Evolutionary conservation across 2,329 filamentous ascomycete genomes (phyloP).

Genomic region (Paecilomyces niveus): DNA sequence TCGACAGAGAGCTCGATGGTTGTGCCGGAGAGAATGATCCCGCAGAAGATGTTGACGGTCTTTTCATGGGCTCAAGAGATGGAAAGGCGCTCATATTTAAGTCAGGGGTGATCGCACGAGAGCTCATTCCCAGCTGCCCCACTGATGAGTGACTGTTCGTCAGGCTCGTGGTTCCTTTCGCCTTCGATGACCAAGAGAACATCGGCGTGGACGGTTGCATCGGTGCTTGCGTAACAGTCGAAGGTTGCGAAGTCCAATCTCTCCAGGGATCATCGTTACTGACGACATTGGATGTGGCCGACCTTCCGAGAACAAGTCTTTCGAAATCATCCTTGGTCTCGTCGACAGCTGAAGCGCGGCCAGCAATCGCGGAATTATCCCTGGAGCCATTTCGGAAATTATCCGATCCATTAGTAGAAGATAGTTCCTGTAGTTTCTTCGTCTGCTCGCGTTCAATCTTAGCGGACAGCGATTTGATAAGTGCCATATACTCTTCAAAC

Average conservation of each 20-base stretch:
- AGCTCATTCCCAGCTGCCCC: constrained; percentile 16
- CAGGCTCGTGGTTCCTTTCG: constrained; percentile 12
- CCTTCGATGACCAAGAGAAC: constrained; percentile 39
- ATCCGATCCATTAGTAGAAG: constrained; percentile 48
- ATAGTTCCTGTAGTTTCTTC: constrained; percentile 79
- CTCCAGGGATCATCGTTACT: constrained; percentile 25
- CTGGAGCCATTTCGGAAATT: constrained; percentile 30
- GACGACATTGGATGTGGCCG: constrained; percentile 27
- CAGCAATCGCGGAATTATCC: constrained; percentile 18
- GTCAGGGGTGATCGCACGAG: constrained; percentile 48
- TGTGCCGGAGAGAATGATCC: constrained; percentile 21
- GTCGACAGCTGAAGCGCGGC: constrained; percentile 40
- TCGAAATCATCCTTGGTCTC: constrained; percentile 70
- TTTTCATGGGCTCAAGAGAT: constrained; percentile 36
- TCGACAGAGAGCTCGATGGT: constrained; percentile 13
- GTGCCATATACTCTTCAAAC: constrained; percentile 82
- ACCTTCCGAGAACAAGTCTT: constrained; percentile 73
- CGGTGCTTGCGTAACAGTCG: constrained; percentile 18
- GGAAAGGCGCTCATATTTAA: constrained; percentile 42
- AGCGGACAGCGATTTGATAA: constrained; percentile 73
- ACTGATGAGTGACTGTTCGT: constrained; percentile 6
- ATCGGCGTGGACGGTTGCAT: constrained; percentile 23
- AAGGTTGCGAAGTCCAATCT: constrained; percentile 21
- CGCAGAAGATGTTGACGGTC: constrained; percentile 22
- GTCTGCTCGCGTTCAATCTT: constrained; percentile 84